Base-by-base conservation (phyloP, 108 stramenopile genomes). In the Pelagomonas calceolata region DNA sequence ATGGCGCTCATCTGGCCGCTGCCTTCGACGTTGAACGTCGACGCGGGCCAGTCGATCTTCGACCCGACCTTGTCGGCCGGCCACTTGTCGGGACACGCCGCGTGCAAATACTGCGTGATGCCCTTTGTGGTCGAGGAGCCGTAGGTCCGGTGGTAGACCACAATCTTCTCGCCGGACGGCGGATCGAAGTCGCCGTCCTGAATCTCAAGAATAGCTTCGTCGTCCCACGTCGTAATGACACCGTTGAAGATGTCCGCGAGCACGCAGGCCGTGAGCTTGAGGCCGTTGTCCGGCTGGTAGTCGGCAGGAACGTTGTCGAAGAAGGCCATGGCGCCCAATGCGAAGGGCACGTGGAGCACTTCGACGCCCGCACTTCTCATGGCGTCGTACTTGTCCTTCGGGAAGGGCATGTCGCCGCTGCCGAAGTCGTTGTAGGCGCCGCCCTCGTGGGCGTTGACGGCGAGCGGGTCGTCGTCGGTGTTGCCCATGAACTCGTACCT, bases 401-500 rank as follows among this genome's bases (percentile, higher is more conserved):
- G 33, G 65, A 93, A 64, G 66, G 92, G 92, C 68, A 91, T 85
- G 75, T 93, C 89, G 30, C 92, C 92, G 65, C 85, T 76, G 4
- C 86, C 89, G 70, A 91, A 93, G 71, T 90, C 87, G 63, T 71
- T 83, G 68, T 80, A 75, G 16, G 82, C 66, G 10, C 14, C 16
- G 44, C 10, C 10, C 10, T 45, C 16, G 14, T 71, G 71, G 66
- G 80, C 74, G n/a, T n/a, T n/a, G n/a, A n/a, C n/a, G n/a, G n/a
- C n/a, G n/a, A n/a, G n/a, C n/a, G n/a, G n/a, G n/a, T n/a, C n/a
- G n/a, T n/a, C n/a, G n/a, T n/a, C n/a, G n/a, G n/a, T n/a, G n/a
- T n/a, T n/a, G n/a, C n/a, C n/a, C n/a, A n/a, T n/a, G n/a, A n/a
- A n/a, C n/a, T n/a, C 64, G 75, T 75, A n/a, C 88, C 88, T 16